These are phyloP conservation scores for Saprolegnia parasitica DNA, from an alignment of 352 stramenopile genomes.

Conservation along the genomic window DNA sequence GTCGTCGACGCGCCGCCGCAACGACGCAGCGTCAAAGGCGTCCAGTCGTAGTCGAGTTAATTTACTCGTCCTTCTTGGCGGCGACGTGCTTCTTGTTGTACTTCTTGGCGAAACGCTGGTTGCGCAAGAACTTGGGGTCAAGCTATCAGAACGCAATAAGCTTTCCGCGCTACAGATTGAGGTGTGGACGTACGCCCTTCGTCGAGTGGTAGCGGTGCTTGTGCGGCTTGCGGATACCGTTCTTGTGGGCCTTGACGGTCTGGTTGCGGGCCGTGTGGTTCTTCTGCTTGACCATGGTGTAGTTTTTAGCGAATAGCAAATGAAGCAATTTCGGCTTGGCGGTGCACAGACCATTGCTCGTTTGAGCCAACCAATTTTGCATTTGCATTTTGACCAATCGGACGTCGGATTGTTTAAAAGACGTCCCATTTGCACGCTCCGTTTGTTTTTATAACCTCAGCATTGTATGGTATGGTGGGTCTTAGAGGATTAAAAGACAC, in stretches of 20 bases:
- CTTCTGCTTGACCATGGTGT: slow-evolving; percentile 93
- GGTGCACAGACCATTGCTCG: background rate
- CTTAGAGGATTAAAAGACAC: background rate
- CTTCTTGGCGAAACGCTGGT: slow-evolving; percentile 98
- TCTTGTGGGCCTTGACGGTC: slow-evolving; percentile 95
- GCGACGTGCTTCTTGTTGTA: slow-evolving; percentile 91
- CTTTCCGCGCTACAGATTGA: background rate
- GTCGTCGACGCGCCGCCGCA: slow-evolving; percentile 25
- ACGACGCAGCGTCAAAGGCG: background rate
- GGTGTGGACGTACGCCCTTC: slow-evolving; percentile 75
- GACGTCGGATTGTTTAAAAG: background rate
- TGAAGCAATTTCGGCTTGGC: too few relatives aligned
- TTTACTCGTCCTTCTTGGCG: slow-evolving; percentile 30
- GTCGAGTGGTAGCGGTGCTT: slow-evolving; percentile 93
- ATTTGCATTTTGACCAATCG: slow-evolving; percentile 7
- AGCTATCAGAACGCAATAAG: slow-evolving; percentile 48
- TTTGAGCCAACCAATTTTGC: slow-evolving; percentile 10
- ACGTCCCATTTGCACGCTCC: background rate
- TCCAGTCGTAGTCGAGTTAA: background rate
- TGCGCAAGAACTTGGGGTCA: slow-evolving; percentile 97
- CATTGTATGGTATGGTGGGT: background rate
- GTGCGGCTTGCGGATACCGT: slow-evolving; percentile 98
- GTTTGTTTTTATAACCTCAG: background rate
- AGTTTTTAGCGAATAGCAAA: slow-evolving; percentile 27
- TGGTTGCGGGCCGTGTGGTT: slow-evolving; percentile 98